Percentiles rank a stretch among this genome's conserved stretches.
These are phyloP conservation scores for Dryadomyces quercus-mongolicae DNA, from an alignment of 2,329 filamentous ascomycete genomes.

Conservation along the genomic window DNA sequence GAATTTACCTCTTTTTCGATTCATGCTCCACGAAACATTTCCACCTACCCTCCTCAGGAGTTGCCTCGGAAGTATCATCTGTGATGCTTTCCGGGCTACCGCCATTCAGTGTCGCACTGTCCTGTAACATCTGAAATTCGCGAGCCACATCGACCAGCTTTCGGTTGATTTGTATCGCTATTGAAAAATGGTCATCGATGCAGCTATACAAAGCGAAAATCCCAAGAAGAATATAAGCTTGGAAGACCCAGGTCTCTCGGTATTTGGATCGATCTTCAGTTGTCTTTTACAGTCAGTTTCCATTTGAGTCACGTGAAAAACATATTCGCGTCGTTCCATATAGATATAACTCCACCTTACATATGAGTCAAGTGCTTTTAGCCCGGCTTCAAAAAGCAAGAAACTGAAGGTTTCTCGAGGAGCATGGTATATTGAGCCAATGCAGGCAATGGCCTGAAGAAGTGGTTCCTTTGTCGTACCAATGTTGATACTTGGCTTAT, in stretches of 20 bases:
- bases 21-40: background rate
- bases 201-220: background rate
- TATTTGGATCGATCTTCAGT: background rate
- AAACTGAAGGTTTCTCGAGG: background rate
- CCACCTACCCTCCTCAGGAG: background rate
- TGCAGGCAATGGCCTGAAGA: slow-evolving; percentile 1
- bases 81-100: background rate
- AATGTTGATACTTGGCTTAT: background rate
- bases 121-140: slow-evolving; percentile 1
- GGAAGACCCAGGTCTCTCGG: background rate
- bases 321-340: too few relatives aligned
- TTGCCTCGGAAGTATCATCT: background rate
- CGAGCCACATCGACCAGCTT: background rate
- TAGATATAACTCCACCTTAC: background rate
- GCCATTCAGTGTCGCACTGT: background rate
- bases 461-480: background rate
- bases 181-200: background rate
- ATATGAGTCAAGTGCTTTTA: background rate
- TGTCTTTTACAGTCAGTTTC: background rate
- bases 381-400: background rate
- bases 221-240: background rate
- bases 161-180: background rate
- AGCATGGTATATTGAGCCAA: background rate
- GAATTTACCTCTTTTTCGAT: background rate
- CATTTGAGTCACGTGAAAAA: too few relatives aligned